Percentiles rank a stretch among this genome's conserved stretches.
phyloP scores from a whole-genome alignment of 306 rosid genomes.

The Vigna nakashimae region DNA sequence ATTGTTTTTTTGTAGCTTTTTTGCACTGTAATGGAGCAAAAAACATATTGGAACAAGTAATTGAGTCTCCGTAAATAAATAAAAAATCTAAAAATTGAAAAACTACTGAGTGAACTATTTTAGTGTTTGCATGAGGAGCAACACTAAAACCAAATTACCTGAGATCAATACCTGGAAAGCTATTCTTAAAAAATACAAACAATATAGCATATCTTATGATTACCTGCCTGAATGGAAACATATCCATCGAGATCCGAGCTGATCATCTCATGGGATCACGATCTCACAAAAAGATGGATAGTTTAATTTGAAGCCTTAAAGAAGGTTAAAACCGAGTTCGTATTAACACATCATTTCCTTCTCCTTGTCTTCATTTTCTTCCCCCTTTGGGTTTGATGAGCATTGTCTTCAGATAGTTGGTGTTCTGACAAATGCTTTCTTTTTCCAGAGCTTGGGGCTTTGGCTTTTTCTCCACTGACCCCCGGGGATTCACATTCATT shows the following conservation, averaged over 20 bases:
- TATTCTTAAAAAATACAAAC: slow-evolving; percentile 37
- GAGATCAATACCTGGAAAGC: slow-evolving; percentile 36
- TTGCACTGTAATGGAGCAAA: slow-evolving; percentile 13
- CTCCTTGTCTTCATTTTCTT: slow-evolving; percentile 56
- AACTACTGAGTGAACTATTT: slow-evolving; percentile 33
- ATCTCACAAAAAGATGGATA: slow-evolving; percentile 44
- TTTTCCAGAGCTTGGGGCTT: slow-evolving; percentile 56
- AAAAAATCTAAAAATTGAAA: not conserved
- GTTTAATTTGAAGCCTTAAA: slow-evolving; percentile 38
- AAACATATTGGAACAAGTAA: slow-evolving; percentile 35
- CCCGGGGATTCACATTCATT: slow-evolving; percentile 42
- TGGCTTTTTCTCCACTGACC: slow-evolving; percentile 48
- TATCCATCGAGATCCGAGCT: slow-evolving; percentile 32
- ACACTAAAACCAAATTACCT: slow-evolving; percentile 43
- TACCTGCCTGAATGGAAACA: slow-evolving; percentile 41
- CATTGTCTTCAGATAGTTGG: slow-evolving; percentile 46
- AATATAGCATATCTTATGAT: slow-evolving; percentile 31
- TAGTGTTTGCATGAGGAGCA: slow-evolving; percentile 19
- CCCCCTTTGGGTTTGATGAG: slow-evolving; percentile 44
- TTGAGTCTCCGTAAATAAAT: slow-evolving; percentile 10
- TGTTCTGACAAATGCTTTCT: slow-evolving; percentile 64
- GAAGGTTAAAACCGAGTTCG: slow-evolving; percentile 39
- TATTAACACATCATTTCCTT: slow-evolving; percentile 55
- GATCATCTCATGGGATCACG: slow-evolving; percentile 41
- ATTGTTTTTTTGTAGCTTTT: not conserved